Evolutionary conservation across 2,329 filamentous ascomycete species (phyloP).

Genomic region (Aureobasidium lini): DNA sequence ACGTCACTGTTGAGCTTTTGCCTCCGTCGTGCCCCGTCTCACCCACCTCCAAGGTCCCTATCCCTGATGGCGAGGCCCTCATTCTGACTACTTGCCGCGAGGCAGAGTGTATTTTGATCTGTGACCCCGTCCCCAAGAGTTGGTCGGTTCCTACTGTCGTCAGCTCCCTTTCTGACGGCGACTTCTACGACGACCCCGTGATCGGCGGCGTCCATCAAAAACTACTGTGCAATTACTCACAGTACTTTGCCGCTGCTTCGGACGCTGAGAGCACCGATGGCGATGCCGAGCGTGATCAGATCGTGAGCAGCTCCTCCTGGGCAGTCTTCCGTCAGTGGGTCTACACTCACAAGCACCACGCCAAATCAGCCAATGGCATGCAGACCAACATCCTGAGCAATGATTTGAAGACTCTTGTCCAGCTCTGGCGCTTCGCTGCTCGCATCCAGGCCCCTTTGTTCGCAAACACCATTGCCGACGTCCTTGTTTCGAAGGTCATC

Average conservation of each 20-base stretch:
- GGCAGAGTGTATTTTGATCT: background rate
- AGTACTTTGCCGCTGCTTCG: background rate
- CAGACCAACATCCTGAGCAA: background rate
- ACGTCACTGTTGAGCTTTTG: background rate
- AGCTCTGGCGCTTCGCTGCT: conserved; percentile 8
- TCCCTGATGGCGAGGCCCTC: background rate
- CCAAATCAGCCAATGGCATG: background rate
- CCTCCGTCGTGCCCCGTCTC: background rate
- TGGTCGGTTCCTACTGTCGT: background rate
- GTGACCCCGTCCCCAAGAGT: background rate
- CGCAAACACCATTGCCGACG: background rate
- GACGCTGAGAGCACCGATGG: too few relatives aligned
- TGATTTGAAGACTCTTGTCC: background rate
- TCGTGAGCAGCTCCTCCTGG: background rate
- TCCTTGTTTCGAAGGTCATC: background rate
- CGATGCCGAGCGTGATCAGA: background rate
- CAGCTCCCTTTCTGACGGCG: background rate
- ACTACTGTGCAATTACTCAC: background rate
- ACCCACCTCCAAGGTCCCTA: background rate
- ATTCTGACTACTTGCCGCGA: background rate
- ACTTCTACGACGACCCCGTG: background rate
- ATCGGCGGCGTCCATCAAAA: background rate
- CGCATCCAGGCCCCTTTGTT: conserved; percentile 2
- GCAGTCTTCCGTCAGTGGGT: background rate
- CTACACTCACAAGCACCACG: background rate